These are phyloP conservation scores for Trichophyton verrucosum DNA, from an alignment of 2,329 filamentous ascomycete species.

Conservation along the genomic window DNA sequence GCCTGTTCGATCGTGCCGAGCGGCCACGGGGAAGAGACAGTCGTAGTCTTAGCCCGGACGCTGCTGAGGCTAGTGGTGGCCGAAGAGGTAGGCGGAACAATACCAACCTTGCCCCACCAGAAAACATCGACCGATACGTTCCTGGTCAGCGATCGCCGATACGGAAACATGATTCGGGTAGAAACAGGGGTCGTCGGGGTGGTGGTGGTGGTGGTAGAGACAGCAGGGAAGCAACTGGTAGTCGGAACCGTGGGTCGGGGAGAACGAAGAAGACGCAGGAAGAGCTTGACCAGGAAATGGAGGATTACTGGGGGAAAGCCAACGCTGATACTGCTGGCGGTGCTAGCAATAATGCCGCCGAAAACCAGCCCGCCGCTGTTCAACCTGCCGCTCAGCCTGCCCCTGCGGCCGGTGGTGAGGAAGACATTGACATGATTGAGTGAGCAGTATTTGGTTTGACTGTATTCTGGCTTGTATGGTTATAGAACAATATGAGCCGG, in stretches of 20 bases:
- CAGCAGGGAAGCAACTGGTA: slow-evolving; percentile 22
- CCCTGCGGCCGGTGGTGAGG: slow-evolving; percentile 6
- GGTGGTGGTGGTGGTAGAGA: slow-evolving; percentile 37
- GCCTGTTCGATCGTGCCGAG: slow-evolving; percentile 54
- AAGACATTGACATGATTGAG: slow-evolving; percentile 17
- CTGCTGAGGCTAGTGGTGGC: slow-evolving; percentile 26
- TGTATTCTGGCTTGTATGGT: not conserved
- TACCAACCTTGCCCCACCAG: slow-evolving; percentile 44
- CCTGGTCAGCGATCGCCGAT: slow-evolving; percentile 43
- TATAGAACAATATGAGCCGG: not conserved
- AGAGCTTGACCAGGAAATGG: slow-evolving; percentile 93
- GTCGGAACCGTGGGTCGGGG: slow-evolving; percentile 35
- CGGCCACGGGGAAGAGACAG: slow-evolving; percentile 29
- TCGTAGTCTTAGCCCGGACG: slow-evolving; percentile 33
- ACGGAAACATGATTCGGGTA: slow-evolving; percentile 39
- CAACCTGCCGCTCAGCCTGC: slow-evolving; percentile 2
- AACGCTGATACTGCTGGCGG: slow-evolving; percentile 24
- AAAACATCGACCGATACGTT: slow-evolving; percentile 67
- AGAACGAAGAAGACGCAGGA: slow-evolving; percentile 76
- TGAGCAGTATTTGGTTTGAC: not conserved
- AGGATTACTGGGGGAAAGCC: slow-evolving; percentile 64
- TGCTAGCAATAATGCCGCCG: not conserved
- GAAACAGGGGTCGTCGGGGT: slow-evolving; percentile 37
- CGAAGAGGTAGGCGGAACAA: slow-evolving; percentile 40
- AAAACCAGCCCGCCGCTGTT: slow-evolving; percentile 3